Percentiles rank a stretch among this genome's conserved stretches.
These are phyloP conservation scores for Candida palmyrensis DNA, from an alignment of 805 yeast species.

Conservation along the genomic window DNA sequence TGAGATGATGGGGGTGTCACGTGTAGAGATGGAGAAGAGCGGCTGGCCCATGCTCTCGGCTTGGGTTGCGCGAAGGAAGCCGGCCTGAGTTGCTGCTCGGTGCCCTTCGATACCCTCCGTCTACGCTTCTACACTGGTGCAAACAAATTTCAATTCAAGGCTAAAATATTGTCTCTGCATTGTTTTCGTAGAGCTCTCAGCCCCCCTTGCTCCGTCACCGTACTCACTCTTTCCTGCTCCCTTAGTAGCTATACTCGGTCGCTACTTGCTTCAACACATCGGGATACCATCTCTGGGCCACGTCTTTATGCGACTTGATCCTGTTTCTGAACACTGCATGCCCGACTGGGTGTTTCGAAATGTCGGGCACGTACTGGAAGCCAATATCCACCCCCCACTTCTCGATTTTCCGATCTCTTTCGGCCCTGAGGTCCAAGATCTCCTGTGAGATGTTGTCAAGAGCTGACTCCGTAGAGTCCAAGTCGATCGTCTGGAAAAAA, in stretches of 20 bases:
- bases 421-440: constrained; percentile 22
- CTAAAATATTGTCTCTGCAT: too few species aligned
- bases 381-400: constrained; percentile 36
- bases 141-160: too few species aligned
- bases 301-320: constrained; percentile 40
- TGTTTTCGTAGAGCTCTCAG: too few species aligned
- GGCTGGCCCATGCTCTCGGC: too few species aligned
- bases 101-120: too few species aligned
- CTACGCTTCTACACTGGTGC: too few species aligned
- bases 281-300: constrained; percentile 40
- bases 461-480: constrained; percentile 26
- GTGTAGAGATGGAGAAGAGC: too few species aligned
- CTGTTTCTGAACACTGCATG: constrained; percentile 42
- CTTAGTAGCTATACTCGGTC: constrained; percentile 13
- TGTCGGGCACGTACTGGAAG: constrained; percentile 35
- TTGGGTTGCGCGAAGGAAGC: too few species aligned
- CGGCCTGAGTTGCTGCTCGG: too few species aligned
- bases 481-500: constrained; percentile 44
- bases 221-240: too few species aligned
- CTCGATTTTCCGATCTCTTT: constrained; percentile 30
- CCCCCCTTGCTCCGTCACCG: too few species aligned
- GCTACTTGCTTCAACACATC: constrained; percentile 29
- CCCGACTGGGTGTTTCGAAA: constrained; percentile 39
- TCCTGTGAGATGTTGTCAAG: constrained; percentile 23
- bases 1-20: too few species aligned